These are phyloP conservation scores for Nepenthes alata DNA, from an alignment of 179 eudicot genomes.

Conservation along the genomic window DNA sequence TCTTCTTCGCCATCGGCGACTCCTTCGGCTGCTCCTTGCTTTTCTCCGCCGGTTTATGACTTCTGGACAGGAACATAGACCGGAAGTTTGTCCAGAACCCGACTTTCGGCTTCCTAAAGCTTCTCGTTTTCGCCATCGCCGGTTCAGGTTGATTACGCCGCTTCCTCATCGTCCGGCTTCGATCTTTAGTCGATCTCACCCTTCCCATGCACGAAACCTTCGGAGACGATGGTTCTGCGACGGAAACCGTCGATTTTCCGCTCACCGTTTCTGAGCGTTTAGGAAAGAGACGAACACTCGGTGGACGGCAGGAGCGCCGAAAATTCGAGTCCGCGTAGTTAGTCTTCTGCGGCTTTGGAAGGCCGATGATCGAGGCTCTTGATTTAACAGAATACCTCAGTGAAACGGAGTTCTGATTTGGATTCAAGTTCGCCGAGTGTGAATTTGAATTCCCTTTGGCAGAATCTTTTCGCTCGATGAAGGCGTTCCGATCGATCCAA, in stretches of 20 bases:
- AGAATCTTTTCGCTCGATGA: constrained; percentile 64
- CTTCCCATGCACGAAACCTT: constrained; percentile 87
- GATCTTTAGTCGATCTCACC: constrained; percentile 49
- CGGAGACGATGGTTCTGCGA: constrained; percentile 65
- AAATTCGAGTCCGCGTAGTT: constrained; percentile 28
- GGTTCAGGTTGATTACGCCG: constrained; percentile 6
- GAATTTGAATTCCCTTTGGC: constrained; percentile 22
- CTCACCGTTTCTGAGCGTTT: constrained; percentile 29
- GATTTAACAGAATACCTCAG: constrained; percentile 35
- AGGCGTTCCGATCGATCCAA: constrained; percentile 71
- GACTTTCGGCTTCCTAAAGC: constrained; percentile 7
- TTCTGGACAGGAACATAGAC: constrained; percentile 25
- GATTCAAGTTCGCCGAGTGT: constrained; percentile 7
- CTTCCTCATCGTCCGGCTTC: constrained; percentile 27
- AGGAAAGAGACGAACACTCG: constrained; percentile 40
- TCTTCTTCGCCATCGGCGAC: constrained; percentile 9
- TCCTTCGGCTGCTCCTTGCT: constrained; percentile 7
- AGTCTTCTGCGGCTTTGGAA: constrained; percentile 56
- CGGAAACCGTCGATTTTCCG: constrained; percentile 20
- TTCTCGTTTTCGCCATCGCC: constrained; percentile 7
- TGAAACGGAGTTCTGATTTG: constrained; percentile 18
- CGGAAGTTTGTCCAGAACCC: constrained; percentile 32
- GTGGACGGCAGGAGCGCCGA: constrained; percentile 22
- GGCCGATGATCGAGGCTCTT: constrained; percentile 43
- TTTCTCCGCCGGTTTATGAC: constrained; percentile 7